Evolutionary conservation across 768 basidiomycete species (phyloP), one percentile per base, ranked within the genome.

Genomic region (Suillus hirtellus): DNA sequence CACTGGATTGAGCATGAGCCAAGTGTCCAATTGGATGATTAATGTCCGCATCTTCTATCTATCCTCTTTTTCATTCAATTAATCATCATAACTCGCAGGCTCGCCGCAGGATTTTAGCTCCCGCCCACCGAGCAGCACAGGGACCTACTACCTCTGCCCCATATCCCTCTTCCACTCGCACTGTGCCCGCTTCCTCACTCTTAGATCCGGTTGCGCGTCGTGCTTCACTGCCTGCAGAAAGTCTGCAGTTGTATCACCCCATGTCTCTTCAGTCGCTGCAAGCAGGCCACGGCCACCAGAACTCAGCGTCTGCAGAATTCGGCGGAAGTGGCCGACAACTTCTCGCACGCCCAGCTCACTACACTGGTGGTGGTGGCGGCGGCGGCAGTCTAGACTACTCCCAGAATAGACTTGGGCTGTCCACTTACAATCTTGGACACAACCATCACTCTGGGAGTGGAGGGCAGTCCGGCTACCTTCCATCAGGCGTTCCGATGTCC

Each of bases 11-110:
- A 91, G 88, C 78, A 94, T 94, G 91, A 86, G 83, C 76, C 92
- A 95, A 75, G 91, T 94, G 0, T 92, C 90, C 60, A 94, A 94
- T 74, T 94, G 92, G 92, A 94, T 94, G 92, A 94, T 94, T 71
- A 94, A 94, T 69, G 92, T 85, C 61, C 59, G 85, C 77, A 15
- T 17, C 64, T 21, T 56, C 49, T 12, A 59, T 82, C 49, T 63
- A 76, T 80, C 64, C 59, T 38, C 62, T 55, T 27, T 59, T 52
- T 62, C 42, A 64, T 60, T 52, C 44, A 46, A 61, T 70, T 35
- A 58, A 64, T 62, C 54, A 65, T 66, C 64, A n/a, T 34, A 61
- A 55, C 63, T 62, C 65, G 40, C 71, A 93, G 91, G 91, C 91
- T 67, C 84, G 91, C 27, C 85, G 91, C 65, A 87, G 91, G 67